Evolutionary conservation across 352 stramenopile genomes (phyloP).

Genomic region (Phytopythium aichiense): DNA sequence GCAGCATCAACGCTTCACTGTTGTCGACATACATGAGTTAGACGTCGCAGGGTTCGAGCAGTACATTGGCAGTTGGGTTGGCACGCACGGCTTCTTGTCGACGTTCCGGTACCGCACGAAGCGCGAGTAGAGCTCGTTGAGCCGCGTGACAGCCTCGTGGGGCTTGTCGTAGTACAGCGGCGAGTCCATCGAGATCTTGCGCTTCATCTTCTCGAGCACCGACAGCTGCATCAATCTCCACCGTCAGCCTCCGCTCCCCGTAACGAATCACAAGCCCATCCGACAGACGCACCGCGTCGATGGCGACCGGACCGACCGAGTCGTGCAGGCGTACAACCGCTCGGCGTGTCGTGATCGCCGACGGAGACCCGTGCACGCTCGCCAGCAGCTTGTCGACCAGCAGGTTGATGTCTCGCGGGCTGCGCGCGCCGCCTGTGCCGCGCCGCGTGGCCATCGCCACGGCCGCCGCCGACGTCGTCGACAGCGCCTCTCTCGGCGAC

Average conservation of each 20-base stretch:
- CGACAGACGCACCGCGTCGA: constrained; percentile 30
- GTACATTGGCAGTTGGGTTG: background rate
- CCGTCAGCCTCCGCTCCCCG: background rate
- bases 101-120: constrained; percentile 74
- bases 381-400: constrained; percentile 51
- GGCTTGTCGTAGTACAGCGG: constrained; percentile 37
- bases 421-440: constrained; percentile 16
- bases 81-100: constrained; percentile 65
- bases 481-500: constrained; percentile 9
- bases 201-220: constrained; percentile 78
- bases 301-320: constrained; percentile 13
- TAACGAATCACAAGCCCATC: no score
- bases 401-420: constrained; percentile 41
- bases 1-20: constrained; percentile 62
- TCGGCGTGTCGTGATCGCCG: constrained; percentile 50
- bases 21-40: constrained; percentile 1
- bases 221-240: constrained; percentile 30
- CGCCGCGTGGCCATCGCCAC: constrained; percentile 29
- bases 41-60: background rate
- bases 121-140: constrained; percentile 78
- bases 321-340: constrained; percentile 58
- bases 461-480: constrained; percentile 20
- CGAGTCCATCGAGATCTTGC: constrained; percentile 43
- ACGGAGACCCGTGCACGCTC: constrained; percentile 49
- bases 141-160: constrained; percentile 37